Evolutionary conservation across 1,284 basidiomycete genomes (phyloP).

Genomic region (Fomes fomentarius): DNA sequence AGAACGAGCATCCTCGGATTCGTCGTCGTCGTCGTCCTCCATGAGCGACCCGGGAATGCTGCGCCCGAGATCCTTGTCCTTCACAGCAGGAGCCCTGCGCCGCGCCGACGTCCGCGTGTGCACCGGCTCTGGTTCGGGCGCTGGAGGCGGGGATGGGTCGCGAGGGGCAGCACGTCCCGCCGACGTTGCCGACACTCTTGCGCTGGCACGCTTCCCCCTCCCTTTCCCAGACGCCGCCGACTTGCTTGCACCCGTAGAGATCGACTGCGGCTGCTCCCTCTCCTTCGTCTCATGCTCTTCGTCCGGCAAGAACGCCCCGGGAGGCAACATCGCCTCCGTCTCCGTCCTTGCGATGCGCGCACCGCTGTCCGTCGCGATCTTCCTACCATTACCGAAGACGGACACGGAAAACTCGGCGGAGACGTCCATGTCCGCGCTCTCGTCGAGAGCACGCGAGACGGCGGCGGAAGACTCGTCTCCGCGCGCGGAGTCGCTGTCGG

Average conservation of each 20-base stretch:
- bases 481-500: constrained; percentile 12
- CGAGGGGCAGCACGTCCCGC: constrained; percentile 5
- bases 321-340: constrained; percentile 35
- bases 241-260: background rate
- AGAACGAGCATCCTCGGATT: constrained; percentile 32
- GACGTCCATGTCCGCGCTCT: constrained; percentile 18
- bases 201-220: constrained; percentile 7
- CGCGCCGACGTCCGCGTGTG: constrained; percentile 20
- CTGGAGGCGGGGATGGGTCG: background rate
- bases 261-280: constrained; percentile 11
- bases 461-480: constrained; percentile 11
- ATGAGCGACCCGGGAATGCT: constrained; percentile 61
- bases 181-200: constrained; percentile 6
- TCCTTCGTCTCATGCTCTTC: constrained; percentile 28
- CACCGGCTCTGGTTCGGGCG: constrained; percentile 2
- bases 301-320: constrained; percentile 41
- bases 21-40: constrained; percentile 50
- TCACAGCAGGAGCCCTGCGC: constrained; percentile 21
- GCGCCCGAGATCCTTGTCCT: constrained; percentile 35
- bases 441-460: constrained; percentile 11
- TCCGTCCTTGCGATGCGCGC: constrained; percentile 20
- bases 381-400: constrained; percentile 18
- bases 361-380: constrained; percentile 10
- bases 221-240: constrained; percentile 13
- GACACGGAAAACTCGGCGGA: constrained; percentile 23